phyloP scores from a whole-genome alignment of 2,329 filamentous ascomycete genomes.

The Rhinocladiella mackenziei region DNA sequence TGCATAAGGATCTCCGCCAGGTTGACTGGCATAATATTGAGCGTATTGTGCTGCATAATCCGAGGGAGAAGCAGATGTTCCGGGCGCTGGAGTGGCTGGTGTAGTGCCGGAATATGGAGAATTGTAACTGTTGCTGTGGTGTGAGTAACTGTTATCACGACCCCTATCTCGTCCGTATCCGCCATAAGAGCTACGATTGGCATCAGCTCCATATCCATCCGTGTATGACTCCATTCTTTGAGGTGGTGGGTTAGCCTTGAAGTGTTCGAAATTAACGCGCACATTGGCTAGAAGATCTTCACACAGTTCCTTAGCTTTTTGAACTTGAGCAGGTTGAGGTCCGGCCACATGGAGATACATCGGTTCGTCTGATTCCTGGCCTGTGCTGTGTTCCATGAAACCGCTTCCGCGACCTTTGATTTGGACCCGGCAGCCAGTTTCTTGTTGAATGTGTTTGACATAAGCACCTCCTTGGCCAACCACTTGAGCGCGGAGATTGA shows the following conservation, averaged over 20 bases:
- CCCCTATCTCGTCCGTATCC: constrained; percentile 49
- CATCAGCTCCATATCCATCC: constrained; percentile 51
- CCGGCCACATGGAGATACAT: constrained; percentile 98
- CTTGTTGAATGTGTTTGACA: constrained; percentile 96
- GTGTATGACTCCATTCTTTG: constrained; percentile 45
- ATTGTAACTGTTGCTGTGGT: constrained; percentile 39
- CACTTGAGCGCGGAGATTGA: constrained; percentile 93
- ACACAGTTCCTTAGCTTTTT: constrained; percentile 82
- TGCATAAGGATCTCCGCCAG: constrained; percentile 62
- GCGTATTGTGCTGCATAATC: constrained; percentile 77
- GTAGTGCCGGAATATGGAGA: constrained; percentile 25
- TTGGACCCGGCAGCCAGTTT: constrained; percentile 91
- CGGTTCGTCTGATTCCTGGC: constrained; percentile 84
- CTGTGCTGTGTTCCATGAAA: constrained; percentile 85
- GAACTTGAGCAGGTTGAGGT: constrained; percentile 79
- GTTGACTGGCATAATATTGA: constrained; percentile 61
- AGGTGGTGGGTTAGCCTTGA: constrained; percentile 73
- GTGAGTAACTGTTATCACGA: constrained; percentile 43
- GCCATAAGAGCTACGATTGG: constrained; percentile 42
- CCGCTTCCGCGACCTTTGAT: constrained; percentile 96
- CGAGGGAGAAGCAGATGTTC: constrained; percentile 41
- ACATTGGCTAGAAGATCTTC: constrained; percentile 84
- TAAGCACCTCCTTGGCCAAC: constrained; percentile 92
- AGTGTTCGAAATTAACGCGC: constrained; percentile 81
- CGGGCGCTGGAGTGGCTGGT: constrained; percentile 33